Evolutionary conservation across 169 alveolate genomes (phyloP).

Genomic region (Eimeria acervulina): DNA sequence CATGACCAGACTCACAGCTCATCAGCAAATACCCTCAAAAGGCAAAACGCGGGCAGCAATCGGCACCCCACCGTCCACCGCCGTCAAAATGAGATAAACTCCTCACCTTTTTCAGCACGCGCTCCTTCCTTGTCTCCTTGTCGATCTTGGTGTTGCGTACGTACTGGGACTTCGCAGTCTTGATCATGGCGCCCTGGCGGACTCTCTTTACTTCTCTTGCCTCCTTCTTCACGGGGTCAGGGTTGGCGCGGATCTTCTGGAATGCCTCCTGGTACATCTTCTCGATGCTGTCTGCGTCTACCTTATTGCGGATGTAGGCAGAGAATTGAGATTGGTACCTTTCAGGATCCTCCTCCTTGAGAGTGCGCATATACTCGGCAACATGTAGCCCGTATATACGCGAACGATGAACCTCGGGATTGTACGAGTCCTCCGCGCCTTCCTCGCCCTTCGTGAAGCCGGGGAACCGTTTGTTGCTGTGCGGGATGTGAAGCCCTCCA

Average conservation of each 20-base stretch:
- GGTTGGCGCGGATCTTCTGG: conserved; percentile 98
- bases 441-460: conserved; percentile 94
- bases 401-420: conserved; percentile 98
- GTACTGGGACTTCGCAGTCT: conserved; percentile 95
- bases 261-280: conserved; percentile 98
- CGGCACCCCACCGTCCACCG: too few species aligned
- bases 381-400: conserved; percentile 99
- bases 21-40: not conserved
- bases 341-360: conserved; percentile 97
- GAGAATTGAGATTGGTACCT: conserved; percentile 97
- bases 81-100: not conserved
- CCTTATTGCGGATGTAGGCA: conserved; percentile 95
- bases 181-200: conserved; percentile 92
- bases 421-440: conserved; percentile 96
- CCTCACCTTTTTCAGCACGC: conserved; percentile 96
- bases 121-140: conserved; percentile 96
- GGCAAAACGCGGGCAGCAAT: not conserved
- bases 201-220: conserved; percentile 89
- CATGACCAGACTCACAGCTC: not conserved
- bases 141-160: conserved; percentile 95
- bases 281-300: conserved; percentile 97
- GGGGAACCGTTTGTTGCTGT: conserved; percentile 99
- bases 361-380: conserved; percentile 97
- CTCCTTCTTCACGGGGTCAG: conserved; percentile 93
- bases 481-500: conserved; percentile 99